These are phyloP conservation scores for Beauveria pseudobassiana DNA, from an alignment of 2,329 filamentous ascomycete genomes.

Conservation along the genomic window DNA sequence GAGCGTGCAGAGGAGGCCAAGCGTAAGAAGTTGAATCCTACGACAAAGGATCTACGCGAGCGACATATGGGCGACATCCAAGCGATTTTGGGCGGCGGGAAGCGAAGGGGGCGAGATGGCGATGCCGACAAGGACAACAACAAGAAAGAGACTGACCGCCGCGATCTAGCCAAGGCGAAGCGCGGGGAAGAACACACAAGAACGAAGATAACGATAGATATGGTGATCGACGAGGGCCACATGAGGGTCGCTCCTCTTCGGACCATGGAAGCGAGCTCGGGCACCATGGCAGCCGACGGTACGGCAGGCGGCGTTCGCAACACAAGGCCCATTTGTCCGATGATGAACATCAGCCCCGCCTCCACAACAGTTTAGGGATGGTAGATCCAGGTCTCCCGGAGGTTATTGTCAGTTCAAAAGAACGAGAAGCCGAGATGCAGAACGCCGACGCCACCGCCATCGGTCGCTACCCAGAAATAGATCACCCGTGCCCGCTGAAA, in stretches of 20 bases:
- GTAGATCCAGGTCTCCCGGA: conserved; percentile 2
- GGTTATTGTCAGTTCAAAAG: neutral
- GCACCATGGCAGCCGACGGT: neutral
- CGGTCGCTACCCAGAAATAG: neutral
- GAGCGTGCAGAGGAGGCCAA: conserved; percentile 40
- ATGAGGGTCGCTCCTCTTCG: neutral
- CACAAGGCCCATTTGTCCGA: neutral
- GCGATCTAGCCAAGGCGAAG: conserved; percentile 1
- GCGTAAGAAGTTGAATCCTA: conserved; percentile 36
- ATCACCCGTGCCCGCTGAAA: neutral
- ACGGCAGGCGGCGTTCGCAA: neutral
- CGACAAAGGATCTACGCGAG: conserved; percentile 43
- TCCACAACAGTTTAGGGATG: neutral
- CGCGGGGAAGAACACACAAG: neutral
- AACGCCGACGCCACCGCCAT: conserved; percentile 2
- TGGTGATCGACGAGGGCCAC: neutral
- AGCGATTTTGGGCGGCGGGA: conserved; percentile 45
- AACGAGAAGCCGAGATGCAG: neutral
- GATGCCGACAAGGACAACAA: conserved; percentile 10
- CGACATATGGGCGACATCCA: conserved; percentile 55
- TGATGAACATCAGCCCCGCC: neutral
- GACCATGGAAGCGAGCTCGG: neutral
- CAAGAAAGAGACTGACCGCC: conserved; percentile 7
- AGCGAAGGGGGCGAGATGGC: conserved; percentile 22
- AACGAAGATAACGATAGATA: neutral